phyloP scores from a whole-genome alignment of 176 grass and related monocot species.

The Miscanthus lutarioriparius region DNA sequence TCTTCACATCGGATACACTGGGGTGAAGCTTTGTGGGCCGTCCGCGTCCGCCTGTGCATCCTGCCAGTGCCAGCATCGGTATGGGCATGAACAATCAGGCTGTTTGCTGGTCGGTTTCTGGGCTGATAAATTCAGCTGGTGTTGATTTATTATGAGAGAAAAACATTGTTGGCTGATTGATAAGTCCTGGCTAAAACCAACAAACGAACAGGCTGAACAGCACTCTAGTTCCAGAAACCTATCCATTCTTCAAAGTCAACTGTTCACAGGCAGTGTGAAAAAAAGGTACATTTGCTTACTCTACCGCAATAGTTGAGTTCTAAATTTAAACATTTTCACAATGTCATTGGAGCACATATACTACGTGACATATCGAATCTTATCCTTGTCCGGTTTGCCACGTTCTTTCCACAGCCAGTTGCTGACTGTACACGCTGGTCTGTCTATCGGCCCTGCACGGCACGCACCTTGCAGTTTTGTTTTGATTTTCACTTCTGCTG shows the following conservation, averaged over 20 bases:
- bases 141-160: no score
- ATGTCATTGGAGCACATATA: neutral
- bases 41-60: neutral
- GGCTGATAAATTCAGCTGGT: no score
- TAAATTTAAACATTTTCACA: neutral
- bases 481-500: neutral
- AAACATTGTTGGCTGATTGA: no score
- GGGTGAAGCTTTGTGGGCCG: neutral
- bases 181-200: no score
- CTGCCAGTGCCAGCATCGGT: neutral
- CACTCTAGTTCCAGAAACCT: neutral
- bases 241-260: constrained; percentile 8
- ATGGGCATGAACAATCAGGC: neutral
- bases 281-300: neutral
- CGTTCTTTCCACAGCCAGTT: neutral
- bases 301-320: neutral
- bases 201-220: no score
- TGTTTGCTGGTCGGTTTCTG: no score
- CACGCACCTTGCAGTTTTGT: constrained; percentile 21
- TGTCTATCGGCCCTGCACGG: neutral
- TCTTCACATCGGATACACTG: neutral
- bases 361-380: neutral
- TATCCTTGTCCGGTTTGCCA: neutral
- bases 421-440: neutral
- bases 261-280: neutral